Evolutionary conservation across 2,329 filamentous ascomycete species (phyloP).

Genomic region (Fusarium avenaceum): DNA sequence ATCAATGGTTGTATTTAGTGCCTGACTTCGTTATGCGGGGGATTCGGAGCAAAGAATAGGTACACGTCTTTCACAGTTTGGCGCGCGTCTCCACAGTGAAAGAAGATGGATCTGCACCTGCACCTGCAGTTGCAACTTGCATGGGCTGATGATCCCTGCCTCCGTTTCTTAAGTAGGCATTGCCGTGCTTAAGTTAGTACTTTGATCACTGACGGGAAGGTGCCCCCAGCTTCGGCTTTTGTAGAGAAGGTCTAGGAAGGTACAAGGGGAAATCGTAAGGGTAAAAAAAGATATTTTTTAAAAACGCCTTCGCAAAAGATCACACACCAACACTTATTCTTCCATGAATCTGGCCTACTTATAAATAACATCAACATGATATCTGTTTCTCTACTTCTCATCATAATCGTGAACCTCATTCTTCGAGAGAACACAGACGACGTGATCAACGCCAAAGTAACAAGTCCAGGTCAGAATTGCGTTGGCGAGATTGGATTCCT

Average conservation of each 20-base stretch:
- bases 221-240: conserved; percentile 35
- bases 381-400: neutral
- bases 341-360: neutral
- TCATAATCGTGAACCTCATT: neutral
- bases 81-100: conserved; percentile 37
- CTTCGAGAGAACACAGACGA: neutral
- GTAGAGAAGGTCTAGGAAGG: conserved; percentile 12
- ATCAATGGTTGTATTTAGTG: neutral
- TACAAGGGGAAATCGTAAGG: conserved; percentile 14
- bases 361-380: conserved; percentile 16
- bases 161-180: neutral
- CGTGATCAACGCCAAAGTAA: neutral
- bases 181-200: conserved; percentile 10
- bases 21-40: neutral
- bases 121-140: conserved; percentile 34
- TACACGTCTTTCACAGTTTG: conserved; percentile 31
- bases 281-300: neutral
- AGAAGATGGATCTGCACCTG: conserved; percentile 19
- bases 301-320: conserved; percentile 29
- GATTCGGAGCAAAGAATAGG: neutral
- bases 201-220: conserved; percentile 39
- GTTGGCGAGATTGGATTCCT: neutral
- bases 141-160: conserved; percentile 42
- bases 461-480: conserved; percentile 13
- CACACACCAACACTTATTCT: conserved; percentile 14